phyloP scores from a whole-genome alignment of 768 basidiomycete genomes.

The Gyrodon lividus region DNA sequence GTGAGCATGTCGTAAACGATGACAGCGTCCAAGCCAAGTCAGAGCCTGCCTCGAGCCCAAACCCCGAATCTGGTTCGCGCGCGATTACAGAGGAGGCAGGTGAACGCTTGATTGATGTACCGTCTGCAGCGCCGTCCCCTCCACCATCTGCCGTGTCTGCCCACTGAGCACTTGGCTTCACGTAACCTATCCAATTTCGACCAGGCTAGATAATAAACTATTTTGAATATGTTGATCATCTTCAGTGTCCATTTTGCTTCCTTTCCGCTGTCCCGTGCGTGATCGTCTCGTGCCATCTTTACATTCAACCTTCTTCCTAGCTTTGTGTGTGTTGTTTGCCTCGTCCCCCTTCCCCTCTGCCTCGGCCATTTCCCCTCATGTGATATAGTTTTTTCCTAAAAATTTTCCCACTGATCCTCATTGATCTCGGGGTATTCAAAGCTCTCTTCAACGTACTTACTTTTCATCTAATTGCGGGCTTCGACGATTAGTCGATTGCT shows the following conservation, averaged over 20 bases:
- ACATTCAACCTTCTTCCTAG: slow-evolving; percentile 7
- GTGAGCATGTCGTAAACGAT: slow-evolving; percentile 9
- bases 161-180: background rate
- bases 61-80: slow-evolving; percentile 22
- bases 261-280: slow-evolving; percentile 11
- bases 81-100: slow-evolving; percentile 18
- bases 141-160: slow-evolving; percentile 31
- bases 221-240: slow-evolving; percentile 36
- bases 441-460: slow-evolving; percentile 24
- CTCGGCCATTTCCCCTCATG: slow-evolving; percentile 13
- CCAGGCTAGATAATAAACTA: slow-evolving; percentile 28
- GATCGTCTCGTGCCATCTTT: slow-evolving; percentile 12
- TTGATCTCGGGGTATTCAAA: slow-evolving; percentile 13
- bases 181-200: slow-evolving; percentile 7
- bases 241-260: slow-evolving; percentile 20
- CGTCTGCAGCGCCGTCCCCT: slow-evolving; percentile 29
- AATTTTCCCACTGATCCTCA: slow-evolving; percentile 3
- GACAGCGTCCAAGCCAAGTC: slow-evolving; percentile 13
- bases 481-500: slow-evolving; percentile 15
- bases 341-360: slow-evolving; percentile 5
- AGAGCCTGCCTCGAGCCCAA: slow-evolving; percentile 10
- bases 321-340: slow-evolving; percentile 18
- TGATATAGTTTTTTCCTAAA: slow-evolving; percentile 20
- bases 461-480: slow-evolving; percentile 23
- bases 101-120: slow-evolving; percentile 22